Conservation (phyloP, 345 rosid genomes). For the Hibiscus tridactylites region DNA sequence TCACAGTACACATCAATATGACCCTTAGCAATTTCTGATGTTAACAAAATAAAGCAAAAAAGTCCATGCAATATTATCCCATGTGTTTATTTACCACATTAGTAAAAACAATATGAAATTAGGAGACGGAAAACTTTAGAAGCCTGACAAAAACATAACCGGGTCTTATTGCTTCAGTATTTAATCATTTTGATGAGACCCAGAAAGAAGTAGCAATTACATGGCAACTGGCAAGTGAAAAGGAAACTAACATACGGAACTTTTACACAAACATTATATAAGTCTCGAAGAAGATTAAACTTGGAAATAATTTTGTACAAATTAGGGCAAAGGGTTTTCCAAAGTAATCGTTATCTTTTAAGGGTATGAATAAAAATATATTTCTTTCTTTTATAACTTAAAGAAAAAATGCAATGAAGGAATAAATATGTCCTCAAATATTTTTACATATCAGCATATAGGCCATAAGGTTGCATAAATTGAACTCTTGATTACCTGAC, state of each 20-base stretch:
- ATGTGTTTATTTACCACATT: neutral
- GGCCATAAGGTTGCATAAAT: neutral
- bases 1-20: neutral
- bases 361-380: neutral
- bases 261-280: slow-evolving; percentile 5
- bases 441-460: neutral
- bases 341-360: neutral
- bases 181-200: neutral
- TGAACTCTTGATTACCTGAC: slow-evolving; percentile 53
- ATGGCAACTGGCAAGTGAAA: neutral
- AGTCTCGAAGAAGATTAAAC: neutral
- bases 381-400: slow-evolving; percentile 9
- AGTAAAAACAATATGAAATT: neutral
- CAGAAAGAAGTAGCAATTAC: slow-evolving; percentile 1
- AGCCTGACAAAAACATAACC: neutral
- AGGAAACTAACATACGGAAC: neutral
- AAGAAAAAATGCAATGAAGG: slow-evolving; percentile 8
- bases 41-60: neutral
- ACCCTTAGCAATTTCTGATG: neutral
- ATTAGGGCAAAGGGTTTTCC: neutral
- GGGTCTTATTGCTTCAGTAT: neutral
- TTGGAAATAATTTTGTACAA: neutral
- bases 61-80: neutral
- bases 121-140: neutral
- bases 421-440: slow-evolving; percentile 4